Evolutionary conservation across 805 yeast genomes (phyloP).

Genomic region (Clavispora asparagi): DNA sequence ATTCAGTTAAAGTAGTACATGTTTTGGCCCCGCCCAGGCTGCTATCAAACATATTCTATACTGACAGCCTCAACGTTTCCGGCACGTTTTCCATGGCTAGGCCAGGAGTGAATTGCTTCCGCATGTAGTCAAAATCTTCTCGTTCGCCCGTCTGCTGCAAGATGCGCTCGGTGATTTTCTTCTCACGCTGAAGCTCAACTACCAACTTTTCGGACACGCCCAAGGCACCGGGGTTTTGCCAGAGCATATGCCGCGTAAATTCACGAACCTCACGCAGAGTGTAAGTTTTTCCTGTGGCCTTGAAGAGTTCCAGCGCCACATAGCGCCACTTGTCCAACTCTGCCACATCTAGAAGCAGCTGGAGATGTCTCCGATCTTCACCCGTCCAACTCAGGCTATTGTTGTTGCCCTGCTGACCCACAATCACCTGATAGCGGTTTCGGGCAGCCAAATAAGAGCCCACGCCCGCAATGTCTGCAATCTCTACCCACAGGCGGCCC

Average conservation of each 20-base stretch:
- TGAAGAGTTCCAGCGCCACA: slow-evolving; percentile 57
- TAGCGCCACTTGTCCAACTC: slow-evolving; percentile 30
- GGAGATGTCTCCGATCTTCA: slow-evolving; percentile 49
- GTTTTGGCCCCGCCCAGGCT: not conserved
- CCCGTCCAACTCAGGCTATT: slow-evolving; percentile 60
- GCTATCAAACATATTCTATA: not conserved
- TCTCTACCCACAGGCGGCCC: slow-evolving; percentile 70
- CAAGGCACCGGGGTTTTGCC: slow-evolving; percentile 50
- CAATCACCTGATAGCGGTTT: slow-evolving; percentile 71
- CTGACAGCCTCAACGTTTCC: not conserved
- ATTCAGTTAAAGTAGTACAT: not conserved
- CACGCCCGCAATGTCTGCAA: slow-evolving; percentile 59
- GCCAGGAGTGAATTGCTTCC: not conserved
- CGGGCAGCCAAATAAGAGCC: slow-evolving; percentile 69
- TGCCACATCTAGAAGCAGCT: slow-evolving; percentile 36
- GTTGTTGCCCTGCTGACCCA: slow-evolving; percentile 76
- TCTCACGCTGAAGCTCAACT: slow-evolving; percentile 1
- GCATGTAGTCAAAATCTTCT: not conserved
- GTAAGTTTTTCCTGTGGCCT: slow-evolving; percentile 47
- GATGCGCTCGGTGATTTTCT: not conserved
- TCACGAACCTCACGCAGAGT: slow-evolving; percentile 53
- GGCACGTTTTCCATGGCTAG: not conserved
- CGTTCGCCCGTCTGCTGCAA: not conserved
- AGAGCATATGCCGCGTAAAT: slow-evolving; percentile 47
- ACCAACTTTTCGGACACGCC: slow-evolving; percentile 48